These are phyloP conservation scores for Brassica nigra DNA, from an alignment of 345 rosid genomes.

Conservation along the genomic window DNA sequence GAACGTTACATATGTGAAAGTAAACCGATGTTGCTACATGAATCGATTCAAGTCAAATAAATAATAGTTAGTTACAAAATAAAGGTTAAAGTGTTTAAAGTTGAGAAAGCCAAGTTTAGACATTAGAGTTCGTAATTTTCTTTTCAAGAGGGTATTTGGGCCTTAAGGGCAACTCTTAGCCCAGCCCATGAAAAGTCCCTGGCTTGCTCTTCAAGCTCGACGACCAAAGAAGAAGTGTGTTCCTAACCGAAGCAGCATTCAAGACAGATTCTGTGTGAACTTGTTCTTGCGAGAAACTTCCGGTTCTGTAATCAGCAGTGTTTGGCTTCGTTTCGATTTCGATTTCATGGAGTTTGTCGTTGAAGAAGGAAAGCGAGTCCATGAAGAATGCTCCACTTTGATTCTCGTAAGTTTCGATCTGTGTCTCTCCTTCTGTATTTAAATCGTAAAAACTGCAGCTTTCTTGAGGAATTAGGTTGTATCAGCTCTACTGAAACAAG, in stretches of 20 bases:
- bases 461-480: slow-evolving; percentile 1
- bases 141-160: background rate
- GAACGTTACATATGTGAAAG: no score
- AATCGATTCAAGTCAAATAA: background rate
- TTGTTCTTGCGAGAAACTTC: slow-evolving; percentile 7
- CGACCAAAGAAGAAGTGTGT: slow-evolving; percentile 2
- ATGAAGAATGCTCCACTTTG: slow-evolving; percentile 61
- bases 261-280: slow-evolving; percentile 8
- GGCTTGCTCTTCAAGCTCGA: slow-evolving; percentile 40
- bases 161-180: background rate
- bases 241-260: background rate
- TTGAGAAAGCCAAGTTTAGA: background rate
- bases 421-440: background rate
- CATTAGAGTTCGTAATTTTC: background rate
- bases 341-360: slow-evolving; percentile 62
- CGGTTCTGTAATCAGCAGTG: slow-evolving; percentile 14
- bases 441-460: slow-evolving; percentile 9
- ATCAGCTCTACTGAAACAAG: background rate
- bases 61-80: background rate
- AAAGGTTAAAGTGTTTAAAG: background rate
- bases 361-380: slow-evolving; percentile 57
- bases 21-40: background rate
- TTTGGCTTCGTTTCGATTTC: background rate
- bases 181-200: background rate
- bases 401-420: slow-evolving; percentile 56